These are phyloP conservation scores for Mucuna pruriens DNA, from an alignment of 306 rosid species.

Conservation along the genomic window DNA sequence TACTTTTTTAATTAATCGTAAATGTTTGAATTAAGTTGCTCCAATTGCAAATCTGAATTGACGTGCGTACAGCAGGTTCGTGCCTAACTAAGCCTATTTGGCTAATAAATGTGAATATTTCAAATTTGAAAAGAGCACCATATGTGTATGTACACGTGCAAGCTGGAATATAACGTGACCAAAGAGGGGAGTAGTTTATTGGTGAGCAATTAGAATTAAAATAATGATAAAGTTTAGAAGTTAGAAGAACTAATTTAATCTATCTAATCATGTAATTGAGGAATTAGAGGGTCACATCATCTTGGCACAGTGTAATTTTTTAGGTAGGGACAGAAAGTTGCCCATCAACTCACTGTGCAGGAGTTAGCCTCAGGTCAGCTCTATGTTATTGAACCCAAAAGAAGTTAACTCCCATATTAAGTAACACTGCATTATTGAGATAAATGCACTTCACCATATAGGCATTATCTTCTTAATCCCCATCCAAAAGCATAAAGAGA, in stretches of 20 bases:
- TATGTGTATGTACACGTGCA: neutral
- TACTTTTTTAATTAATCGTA: neutral
- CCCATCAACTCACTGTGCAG: constrained; percentile 11
- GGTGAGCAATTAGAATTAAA: neutral
- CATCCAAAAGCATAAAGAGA: constrained; percentile 16
- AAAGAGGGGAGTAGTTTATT: neutral
- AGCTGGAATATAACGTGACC: neutral
- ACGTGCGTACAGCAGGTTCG: neutral
- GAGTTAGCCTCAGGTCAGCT: neutral
- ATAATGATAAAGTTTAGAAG: neutral
- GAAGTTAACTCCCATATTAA: constrained; percentile 34
- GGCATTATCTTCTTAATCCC: constrained; percentile 36
- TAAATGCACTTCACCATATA: constrained; percentile 36
- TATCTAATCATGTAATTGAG: constrained; percentile 33
- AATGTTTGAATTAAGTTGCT: neutral
- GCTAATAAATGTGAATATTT: neutral
- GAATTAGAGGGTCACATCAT: constrained; percentile 36
- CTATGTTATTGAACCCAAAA: constrained; percentile 1
- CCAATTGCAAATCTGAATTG: neutral
- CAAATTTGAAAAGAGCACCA: neutral
- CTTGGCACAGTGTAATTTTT: constrained; percentile 23
- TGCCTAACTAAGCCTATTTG: constrained; percentile 19
- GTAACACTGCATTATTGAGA: constrained; percentile 37
- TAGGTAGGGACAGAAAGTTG: constrained; percentile 42
- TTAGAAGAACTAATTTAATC: constrained; percentile 23